Evolutionary conservation across 2,329 filamentous ascomycete species (phyloP).

Genomic region (Aspergillus oerlinghausenensis): DNA sequence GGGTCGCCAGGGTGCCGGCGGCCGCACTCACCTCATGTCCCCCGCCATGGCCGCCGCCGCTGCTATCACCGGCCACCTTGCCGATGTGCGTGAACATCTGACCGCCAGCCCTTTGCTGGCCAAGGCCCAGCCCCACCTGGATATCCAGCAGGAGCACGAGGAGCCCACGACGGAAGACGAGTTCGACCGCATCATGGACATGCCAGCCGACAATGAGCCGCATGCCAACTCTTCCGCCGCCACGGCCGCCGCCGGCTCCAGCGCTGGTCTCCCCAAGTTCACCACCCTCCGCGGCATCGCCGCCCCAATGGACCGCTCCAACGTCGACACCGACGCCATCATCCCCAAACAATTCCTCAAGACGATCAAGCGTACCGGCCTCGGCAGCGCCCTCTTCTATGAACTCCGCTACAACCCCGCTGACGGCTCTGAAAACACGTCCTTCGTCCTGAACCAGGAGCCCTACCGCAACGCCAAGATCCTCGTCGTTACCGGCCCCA

Average conservation of each 20-base stretch:
- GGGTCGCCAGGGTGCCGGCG: slow-evolving; percentile 85
- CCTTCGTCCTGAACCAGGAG: slow-evolving; percentile 86
- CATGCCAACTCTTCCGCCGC: slow-evolving; percentile 56
- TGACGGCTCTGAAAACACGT: slow-evolving; percentile 68
- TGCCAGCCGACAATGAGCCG: slow-evolving; percentile 58
- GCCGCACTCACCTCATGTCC: slow-evolving; percentile 92
- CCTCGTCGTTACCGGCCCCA: slow-evolving; percentile 82
- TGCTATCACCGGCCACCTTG: slow-evolving; percentile 82
- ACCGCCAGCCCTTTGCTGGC: slow-evolving; percentile 41
- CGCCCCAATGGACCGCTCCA: slow-evolving; percentile 79
- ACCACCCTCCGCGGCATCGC: slow-evolving; percentile 78
- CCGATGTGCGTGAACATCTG: slow-evolving; percentile 80
- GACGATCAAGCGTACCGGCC: slow-evolving; percentile 95
- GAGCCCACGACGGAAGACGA: slow-evolving; percentile 59
- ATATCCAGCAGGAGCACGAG: slow-evolving; percentile 57
- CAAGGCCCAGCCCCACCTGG: slow-evolving; percentile 54
- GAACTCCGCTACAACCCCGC: slow-evolving; percentile 66
- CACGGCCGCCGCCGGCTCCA: slow-evolving; percentile 38
- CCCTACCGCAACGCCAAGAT: slow-evolving; percentile 83
- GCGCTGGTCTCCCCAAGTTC: slow-evolving; percentile 76
- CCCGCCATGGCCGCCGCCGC: slow-evolving; percentile 94
- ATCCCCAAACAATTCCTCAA: slow-evolving; percentile 99
- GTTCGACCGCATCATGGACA: slow-evolving; percentile 59
- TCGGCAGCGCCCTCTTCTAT: slow-evolving; percentile 83
- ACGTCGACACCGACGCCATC: slow-evolving; percentile 98